Conservation (phyloP, 2,329 filamentous ascomycete genomes). For the Colletotrichum eremochloae region DNA sequence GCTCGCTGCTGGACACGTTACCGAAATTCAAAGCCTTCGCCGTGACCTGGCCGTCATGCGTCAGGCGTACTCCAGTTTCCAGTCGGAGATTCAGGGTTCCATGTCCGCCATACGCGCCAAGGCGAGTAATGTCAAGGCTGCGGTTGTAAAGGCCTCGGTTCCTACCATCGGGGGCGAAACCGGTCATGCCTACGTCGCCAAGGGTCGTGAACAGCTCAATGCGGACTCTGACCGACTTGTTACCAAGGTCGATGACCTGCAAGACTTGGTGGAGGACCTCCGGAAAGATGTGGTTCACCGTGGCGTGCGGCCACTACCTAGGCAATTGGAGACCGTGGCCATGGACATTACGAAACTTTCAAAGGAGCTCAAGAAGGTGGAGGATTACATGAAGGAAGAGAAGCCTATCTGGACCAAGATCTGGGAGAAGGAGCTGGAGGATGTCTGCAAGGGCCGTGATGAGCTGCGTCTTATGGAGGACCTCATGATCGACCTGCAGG, state of each 20-base stretch:
- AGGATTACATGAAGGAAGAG: constrained; percentile 90
- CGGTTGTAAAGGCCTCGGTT: constrained; percentile 77
- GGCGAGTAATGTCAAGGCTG: constrained; percentile 83
- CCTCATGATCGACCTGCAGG: constrained; percentile 89
- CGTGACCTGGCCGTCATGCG: constrained; percentile 91
- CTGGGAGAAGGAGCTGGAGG: constrained; percentile 97
- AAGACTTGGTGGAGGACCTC: constrained; percentile 95
- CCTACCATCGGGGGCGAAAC: constrained; percentile 80
- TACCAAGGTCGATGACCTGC: constrained; percentile 93
- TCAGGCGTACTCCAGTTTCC: constrained; percentile 93
- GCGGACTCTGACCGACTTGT: constrained; percentile 92
- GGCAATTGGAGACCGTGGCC: constrained; percentile 88
- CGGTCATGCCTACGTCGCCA: constrained; percentile 88
- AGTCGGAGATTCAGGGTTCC: constrained; percentile 87
- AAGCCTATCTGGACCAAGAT: constrained; percentile 99
- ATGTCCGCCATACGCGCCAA: constrained; percentile 88
- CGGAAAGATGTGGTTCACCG: constrained; percentile 96
- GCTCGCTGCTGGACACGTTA: constrained; percentile 73
- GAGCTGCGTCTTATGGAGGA: constrained; percentile 97
- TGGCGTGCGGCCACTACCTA: constrained; percentile 89
- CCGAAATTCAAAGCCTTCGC: constrained; percentile 84
- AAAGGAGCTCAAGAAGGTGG: constrained; percentile 92
- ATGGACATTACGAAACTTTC: constrained; percentile 88
- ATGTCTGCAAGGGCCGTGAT: constrained; percentile 95
- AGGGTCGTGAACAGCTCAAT: constrained; percentile 87